A percentile compares a stretch with the other conserved stretches of the same genome.
These are phyloP conservation scores for Gentiana dahurica DNA, from an alignment of 257 asterid species.

Conservation along the genomic window DNA sequence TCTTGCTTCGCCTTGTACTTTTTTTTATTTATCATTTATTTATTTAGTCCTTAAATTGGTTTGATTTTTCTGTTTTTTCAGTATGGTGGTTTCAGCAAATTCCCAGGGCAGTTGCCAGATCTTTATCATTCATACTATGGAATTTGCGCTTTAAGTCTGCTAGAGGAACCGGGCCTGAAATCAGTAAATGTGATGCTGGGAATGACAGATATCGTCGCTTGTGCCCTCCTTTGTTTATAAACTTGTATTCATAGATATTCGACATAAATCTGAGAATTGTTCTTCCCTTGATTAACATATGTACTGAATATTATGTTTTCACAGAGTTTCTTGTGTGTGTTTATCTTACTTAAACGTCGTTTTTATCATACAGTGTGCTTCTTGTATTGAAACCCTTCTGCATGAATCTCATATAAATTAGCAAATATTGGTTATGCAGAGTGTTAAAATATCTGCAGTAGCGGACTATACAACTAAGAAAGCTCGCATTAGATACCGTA, in stretches of 20 bases:
- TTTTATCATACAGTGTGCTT: no score
- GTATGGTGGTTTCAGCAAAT: slow-evolving; percentile 96
- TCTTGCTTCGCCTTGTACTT: slow-evolving; percentile 15
- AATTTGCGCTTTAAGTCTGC: slow-evolving; percentile 71
- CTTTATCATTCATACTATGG: slow-evolving; percentile 84
- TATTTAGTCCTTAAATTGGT: no score
- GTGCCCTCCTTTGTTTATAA: slow-evolving; percentile 26
- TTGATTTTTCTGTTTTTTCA: slow-evolving; percentile 22
- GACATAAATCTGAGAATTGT: no score
- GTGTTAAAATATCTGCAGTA: no score
- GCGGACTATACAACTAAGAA: no score
- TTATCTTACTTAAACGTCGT: no score
- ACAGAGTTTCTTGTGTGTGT: not conserved
- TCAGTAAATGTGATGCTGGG: slow-evolving; percentile 60
- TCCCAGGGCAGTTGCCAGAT: slow-evolving; percentile 69
- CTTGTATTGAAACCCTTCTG: no score
- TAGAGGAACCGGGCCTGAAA: slow-evolving; percentile 58
- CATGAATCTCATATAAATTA: no score
- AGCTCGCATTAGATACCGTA: no score
- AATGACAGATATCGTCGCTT: slow-evolving; percentile 35
- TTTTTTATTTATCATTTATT: not conserved
- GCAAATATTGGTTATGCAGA: no score
- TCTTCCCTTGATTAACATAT: no score
- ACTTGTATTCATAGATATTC: not conserved
- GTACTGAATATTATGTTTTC: not conserved